These are phyloP conservation scores for Paramecium octaurelia DNA, from an alignment of 73 alveolate genomes.

Conservation along the genomic window DNA sequence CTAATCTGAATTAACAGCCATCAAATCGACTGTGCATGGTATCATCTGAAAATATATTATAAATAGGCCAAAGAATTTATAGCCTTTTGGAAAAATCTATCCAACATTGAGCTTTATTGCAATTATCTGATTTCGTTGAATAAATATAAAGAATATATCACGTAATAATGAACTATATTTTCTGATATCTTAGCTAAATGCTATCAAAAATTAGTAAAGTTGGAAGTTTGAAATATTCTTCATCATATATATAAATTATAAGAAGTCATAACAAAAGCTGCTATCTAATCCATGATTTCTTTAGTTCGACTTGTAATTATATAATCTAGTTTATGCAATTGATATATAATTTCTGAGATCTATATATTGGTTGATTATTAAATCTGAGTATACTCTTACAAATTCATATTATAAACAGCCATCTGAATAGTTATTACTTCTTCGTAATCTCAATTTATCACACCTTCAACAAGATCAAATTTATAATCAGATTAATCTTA, in stretches of 20 bases:
- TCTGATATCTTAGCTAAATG: not conserved
- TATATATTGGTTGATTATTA: not conserved
- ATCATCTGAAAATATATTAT: not conserved
- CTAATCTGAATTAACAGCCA: not conserved
- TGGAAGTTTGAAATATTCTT: not conserved
- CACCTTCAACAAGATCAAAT: not conserved
- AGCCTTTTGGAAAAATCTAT: not conserved
- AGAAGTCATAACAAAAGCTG: not conserved
- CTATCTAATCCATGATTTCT: not conserved
- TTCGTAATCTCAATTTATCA: not conserved
- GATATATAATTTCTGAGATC: not conserved
- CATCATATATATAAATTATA: not conserved
- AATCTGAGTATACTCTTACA: not conserved
- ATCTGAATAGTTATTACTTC: not conserved
- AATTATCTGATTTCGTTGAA: not conserved
- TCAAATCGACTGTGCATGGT: conserved; percentile 48
- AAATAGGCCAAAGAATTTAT: not conserved
- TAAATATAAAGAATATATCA: conserved; percentile 18
- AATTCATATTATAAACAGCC: not conserved
- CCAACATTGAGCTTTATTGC: not conserved
- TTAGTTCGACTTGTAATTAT: not conserved
- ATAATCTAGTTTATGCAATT: not conserved
- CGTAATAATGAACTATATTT: not conserved
- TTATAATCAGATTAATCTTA: not conserved
- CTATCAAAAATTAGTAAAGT: not conserved